These are phyloP conservation scores for Didymella segeticola DNA, from an alignment of 2,329 filamentous ascomycete genomes.

Conservation along the genomic window DNA sequence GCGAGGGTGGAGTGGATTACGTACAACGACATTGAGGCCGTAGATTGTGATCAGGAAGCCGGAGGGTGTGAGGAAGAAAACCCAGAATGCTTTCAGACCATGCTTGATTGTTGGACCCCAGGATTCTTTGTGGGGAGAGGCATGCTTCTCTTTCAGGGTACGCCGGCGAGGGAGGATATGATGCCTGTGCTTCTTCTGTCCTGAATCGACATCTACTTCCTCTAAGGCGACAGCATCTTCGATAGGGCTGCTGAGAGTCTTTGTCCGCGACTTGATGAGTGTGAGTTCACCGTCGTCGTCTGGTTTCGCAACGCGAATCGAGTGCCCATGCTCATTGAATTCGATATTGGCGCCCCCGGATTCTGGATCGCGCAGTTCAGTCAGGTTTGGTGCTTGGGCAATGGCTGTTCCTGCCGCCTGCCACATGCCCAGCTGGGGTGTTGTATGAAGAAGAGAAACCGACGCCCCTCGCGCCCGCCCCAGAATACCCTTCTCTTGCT, in stretches of 20 bases:
- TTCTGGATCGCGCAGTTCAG: conserved; percentile 43
- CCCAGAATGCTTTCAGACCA: conserved; percentile 68
- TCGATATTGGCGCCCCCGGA: conserved; percentile 27
- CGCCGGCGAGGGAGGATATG: conserved; percentile 4
- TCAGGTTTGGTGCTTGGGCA: conserved; percentile 50
- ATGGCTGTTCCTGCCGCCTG: conserved; percentile 51
- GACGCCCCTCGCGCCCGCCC: conserved; percentile 37
- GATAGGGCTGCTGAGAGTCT: background rate
- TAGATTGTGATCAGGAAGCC: conserved; percentile 81
- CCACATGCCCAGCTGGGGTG: conserved; percentile 51
- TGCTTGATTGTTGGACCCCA: conserved; percentile 65
- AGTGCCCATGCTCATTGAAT: conserved; percentile 23
- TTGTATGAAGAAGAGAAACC: conserved; percentile 41
- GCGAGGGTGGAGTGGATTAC: background rate
- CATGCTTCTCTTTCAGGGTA: conserved; percentile 38
- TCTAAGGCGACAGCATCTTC: background rate
- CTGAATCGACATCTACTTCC: background rate
- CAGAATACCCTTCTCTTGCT: conserved; percentile 16
- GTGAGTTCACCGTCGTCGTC: conserved; percentile 20
- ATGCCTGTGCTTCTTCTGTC: background rate
- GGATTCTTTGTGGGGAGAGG: conserved; percentile 31
- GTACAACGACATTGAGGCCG: conserved; percentile 73
- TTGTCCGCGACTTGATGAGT: conserved; percentile 17
- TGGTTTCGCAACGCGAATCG: conserved; percentile 22
- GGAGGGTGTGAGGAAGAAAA: conserved; percentile 74